phyloP scores from a whole-genome alignment of 768 basidiomycete species.

The Hortiboletus campestris region DNA sequence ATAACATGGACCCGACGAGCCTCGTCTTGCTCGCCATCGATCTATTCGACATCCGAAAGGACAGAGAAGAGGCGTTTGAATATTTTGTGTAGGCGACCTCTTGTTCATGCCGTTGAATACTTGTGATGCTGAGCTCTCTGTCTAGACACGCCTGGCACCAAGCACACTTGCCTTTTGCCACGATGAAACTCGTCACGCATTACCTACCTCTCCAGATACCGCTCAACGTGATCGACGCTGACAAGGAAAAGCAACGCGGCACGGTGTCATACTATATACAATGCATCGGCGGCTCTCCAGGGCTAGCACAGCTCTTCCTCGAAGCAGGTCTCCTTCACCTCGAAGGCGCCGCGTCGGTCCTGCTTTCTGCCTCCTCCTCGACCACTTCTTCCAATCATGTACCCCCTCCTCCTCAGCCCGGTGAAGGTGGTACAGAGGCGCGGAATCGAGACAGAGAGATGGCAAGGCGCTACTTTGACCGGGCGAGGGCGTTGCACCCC shows the following conservation, averaged over 20 bases:
- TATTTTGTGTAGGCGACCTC: conserved; percentile 62
- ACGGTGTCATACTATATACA: conserved; percentile 61
- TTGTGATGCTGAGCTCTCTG: background rate
- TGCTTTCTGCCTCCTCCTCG: conserved; percentile 71
- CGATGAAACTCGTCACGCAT: conserved; percentile 72
- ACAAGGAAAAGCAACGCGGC: conserved; percentile 46
- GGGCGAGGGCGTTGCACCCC: conserved; percentile 60
- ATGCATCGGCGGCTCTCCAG: conserved; percentile 62
- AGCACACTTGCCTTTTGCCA: conserved; percentile 69
- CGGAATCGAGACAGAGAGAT: conserved; percentile 75
- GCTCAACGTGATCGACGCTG: conserved; percentile 31
- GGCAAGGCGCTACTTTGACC: conserved; percentile 73
- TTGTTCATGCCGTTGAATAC: background rate
- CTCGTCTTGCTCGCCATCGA: conserved; percentile 70
- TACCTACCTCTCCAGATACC: conserved; percentile 62
- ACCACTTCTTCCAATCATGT: conserved; percentile 77
- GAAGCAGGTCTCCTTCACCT: conserved; percentile 78
- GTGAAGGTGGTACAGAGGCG: conserved; percentile 61
- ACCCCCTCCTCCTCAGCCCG: conserved; percentile 48
- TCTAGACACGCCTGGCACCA: conserved; percentile 80
- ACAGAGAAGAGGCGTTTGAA: conserved; percentile 78
- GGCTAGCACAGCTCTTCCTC: conserved; percentile 72
- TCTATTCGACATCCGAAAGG: conserved; percentile 68
- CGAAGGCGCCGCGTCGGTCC: conserved; percentile 69
- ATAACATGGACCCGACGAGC: conserved; percentile 87